Evolutionary conservation across 371 early-diverging fungal genomes (phyloP).

Genomic region (Apophysomyces variabilis): DNA sequence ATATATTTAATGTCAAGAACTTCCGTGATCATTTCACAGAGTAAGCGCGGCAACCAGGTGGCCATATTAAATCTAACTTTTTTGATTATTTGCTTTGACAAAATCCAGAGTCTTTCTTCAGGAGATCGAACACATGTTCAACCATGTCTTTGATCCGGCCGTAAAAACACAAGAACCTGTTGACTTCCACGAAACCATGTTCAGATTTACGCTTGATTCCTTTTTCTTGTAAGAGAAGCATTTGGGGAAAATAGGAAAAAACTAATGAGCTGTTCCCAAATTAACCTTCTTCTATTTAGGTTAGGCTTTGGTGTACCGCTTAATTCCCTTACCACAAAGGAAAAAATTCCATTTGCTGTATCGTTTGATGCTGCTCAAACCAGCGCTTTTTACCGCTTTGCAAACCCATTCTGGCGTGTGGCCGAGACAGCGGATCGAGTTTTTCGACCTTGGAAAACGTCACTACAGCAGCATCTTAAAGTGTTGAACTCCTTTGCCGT

Average conservation of each 20-base stretch:
- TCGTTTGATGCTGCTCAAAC: constrained; percentile 56
- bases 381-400: constrained; percentile 47
- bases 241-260: too few relatives aligned
- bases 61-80: too few relatives aligned
- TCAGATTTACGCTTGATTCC: constrained; percentile 63
- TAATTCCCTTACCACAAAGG: constrained; percentile 34
- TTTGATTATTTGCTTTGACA: neutral
- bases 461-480: constrained; percentile 46
- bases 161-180: constrained; percentile 35
- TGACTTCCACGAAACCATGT: constrained; percentile 65
- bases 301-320: constrained; percentile 56
- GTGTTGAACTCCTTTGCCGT: constrained; percentile 55
- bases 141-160: constrained; percentile 37
- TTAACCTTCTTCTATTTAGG: constrained; percentile 4
- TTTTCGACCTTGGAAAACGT: constrained; percentile 35
- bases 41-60: constrained; percentile 9
- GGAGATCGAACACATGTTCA: constrained; percentile 31
- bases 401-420: constrained; percentile 58
- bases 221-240: constrained; percentile 46
- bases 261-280: too few relatives aligned
- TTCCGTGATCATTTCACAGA: constrained; percentile 61
- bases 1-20: constrained; percentile 68
- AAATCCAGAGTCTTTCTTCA: constrained; percentile 37
- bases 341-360: constrained; percentile 50
- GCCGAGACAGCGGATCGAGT: constrained; percentile 40